Evolutionary conservation across 345 rosid species (phyloP).

Genomic region (Dovyalis caffra): DNA sequence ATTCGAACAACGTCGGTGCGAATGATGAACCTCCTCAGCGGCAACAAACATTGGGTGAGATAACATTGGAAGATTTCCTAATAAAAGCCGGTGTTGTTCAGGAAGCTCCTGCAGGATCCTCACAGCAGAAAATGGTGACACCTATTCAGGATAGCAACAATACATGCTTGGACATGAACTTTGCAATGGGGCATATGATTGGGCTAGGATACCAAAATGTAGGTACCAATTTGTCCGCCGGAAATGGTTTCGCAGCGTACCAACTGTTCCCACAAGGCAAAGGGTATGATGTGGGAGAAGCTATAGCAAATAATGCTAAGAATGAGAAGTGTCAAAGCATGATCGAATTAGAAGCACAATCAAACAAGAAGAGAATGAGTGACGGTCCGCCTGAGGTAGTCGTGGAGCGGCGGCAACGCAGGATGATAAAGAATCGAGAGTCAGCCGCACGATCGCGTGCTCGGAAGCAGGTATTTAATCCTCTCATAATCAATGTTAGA

Average conservation of each 20-base stretch:
- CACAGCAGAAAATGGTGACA: constrained; percentile 8
- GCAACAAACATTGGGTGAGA: constrained; percentile 71
- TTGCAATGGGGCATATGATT: constrained; percentile 36
- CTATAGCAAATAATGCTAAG: constrained; percentile 24
- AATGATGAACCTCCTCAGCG: constrained; percentile 35
- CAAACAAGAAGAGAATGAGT: constrained; percentile 47
- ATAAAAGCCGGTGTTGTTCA: constrained; percentile 81
- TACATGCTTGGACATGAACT: constrained; percentile 28
- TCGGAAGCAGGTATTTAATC: constrained; percentile 68
- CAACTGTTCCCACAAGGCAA: constrained; percentile 30
- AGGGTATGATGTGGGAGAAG: constrained; percentile 37
- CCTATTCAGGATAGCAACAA: constrained; percentile 3
- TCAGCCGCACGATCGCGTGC: constrained; percentile 97
- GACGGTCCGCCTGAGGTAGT: constrained; percentile 74
- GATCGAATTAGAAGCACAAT: constrained; percentile 31
- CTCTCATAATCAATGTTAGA: not conserved
- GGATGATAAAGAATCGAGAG: constrained; percentile 93
- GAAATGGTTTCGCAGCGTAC: constrained; percentile 34
- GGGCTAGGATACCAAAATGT: constrained; percentile 28
- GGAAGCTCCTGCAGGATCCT: constrained; percentile 26
- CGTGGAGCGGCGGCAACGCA: constrained; percentile 74
- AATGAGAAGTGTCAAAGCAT: constrained; percentile 33
- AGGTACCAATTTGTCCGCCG: constrained; percentile 14
- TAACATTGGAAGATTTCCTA: constrained; percentile 82
- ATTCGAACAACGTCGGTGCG: constrained; percentile 7